phyloP scores from a whole-genome alignment of 805 yeast species.

The Pichia thaimueangensis region DNA sequence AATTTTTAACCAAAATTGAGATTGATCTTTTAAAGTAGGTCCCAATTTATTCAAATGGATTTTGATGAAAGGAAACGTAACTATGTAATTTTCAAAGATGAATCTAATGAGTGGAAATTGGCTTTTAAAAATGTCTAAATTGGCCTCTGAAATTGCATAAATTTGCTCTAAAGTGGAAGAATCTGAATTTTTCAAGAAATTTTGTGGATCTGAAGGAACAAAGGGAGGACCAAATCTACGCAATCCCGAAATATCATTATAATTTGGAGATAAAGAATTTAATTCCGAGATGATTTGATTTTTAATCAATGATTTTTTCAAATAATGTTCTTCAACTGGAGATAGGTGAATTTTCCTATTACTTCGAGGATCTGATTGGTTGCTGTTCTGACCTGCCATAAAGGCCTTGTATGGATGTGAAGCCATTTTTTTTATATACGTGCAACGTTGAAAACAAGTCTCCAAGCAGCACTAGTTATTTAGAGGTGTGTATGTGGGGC shows the following conservation, averaged over 20 bases:
- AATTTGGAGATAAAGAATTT: conserved; percentile 37
- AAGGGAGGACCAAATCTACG: conserved; percentile 78
- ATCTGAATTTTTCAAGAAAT: conserved; percentile 19
- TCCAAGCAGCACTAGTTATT: too few relatives aligned
- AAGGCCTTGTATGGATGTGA: conserved; percentile 11
- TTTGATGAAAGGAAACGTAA: conserved; percentile 71
- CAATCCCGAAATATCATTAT: conserved; percentile 54
- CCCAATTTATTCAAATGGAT: conserved; percentile 32
- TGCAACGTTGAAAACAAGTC: too few relatives aligned
- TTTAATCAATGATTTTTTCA: conserved; percentile 73
- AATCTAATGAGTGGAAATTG: conserved; percentile 65
- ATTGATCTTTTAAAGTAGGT: conserved; percentile 11
- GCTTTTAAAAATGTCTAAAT: conserved; percentile 22
- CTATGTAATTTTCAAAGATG: conserved; percentile 55
- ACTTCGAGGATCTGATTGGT: neutral
- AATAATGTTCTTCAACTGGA: conserved; percentile 75
- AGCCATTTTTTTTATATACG: too few relatives aligned
- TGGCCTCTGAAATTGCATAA: conserved; percentile 15
- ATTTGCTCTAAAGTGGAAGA: conserved; percentile 12
- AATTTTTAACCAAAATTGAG: conserved; percentile 69
- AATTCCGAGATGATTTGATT: conserved; percentile 60
- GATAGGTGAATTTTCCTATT: conserved; percentile 27
- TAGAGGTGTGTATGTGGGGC: too few relatives aligned
- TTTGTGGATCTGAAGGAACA: conserved; percentile 37
- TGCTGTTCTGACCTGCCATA: neutral